Evolutionary conservation across 2,329 filamentous ascomycete genomes (phyloP).

Genomic region (Sarocladium oryzae): DNA sequence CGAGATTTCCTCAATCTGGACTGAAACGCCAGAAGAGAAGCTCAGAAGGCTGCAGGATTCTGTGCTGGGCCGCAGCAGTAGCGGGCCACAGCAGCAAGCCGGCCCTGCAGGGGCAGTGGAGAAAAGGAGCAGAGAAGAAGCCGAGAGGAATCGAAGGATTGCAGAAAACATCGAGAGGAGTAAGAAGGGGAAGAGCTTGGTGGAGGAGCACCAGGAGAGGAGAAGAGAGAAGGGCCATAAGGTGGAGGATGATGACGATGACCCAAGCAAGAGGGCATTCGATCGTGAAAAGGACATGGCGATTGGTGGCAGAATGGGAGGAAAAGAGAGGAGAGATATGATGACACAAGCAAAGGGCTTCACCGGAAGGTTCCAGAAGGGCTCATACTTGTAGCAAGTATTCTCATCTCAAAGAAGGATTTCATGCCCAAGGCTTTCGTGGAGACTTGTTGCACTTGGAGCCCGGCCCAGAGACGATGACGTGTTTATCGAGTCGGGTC

Average conservation of each 20-base stretch:
- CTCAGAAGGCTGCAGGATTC: slow-evolving; percentile 72
- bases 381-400: slow-evolving; percentile 47
- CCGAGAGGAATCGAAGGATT: slow-evolving; percentile 43
- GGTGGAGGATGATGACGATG: slow-evolving; percentile 66
- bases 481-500: too few relatives aligned
- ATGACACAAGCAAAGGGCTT: slow-evolving; percentile 76
- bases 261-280: slow-evolving; percentile 83
- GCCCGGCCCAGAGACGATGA: too few relatives aligned
- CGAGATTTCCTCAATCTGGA: slow-evolving; percentile 66
- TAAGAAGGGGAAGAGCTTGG: slow-evolving; percentile 50
- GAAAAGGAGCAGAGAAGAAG: slow-evolving; percentile 46
- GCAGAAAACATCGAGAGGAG: slow-evolving; percentile 42
- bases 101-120: slow-evolving; percentile 22
- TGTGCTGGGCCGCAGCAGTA: slow-evolving; percentile 61
- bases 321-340: slow-evolving; percentile 70
- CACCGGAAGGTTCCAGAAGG: slow-evolving; percentile 72
- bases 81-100: slow-evolving; percentile 15
- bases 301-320: slow-evolving; percentile 62
- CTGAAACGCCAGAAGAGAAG: slow-evolving; percentile 86
- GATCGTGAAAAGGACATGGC: slow-evolving; percentile 93
- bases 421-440: too few relatives aligned
- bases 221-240: slow-evolving; percentile 23
- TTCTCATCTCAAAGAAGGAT: not conserved
- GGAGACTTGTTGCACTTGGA: too few relatives aligned
- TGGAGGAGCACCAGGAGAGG: slow-evolving; percentile 47